Percentiles rank a stretch among this genome's conserved stretches.
Evolutionary conservation across 495 filamentous ascomycete genomes (phyloP).

Genomic region (Tuber microsphaerosporum): DNA sequence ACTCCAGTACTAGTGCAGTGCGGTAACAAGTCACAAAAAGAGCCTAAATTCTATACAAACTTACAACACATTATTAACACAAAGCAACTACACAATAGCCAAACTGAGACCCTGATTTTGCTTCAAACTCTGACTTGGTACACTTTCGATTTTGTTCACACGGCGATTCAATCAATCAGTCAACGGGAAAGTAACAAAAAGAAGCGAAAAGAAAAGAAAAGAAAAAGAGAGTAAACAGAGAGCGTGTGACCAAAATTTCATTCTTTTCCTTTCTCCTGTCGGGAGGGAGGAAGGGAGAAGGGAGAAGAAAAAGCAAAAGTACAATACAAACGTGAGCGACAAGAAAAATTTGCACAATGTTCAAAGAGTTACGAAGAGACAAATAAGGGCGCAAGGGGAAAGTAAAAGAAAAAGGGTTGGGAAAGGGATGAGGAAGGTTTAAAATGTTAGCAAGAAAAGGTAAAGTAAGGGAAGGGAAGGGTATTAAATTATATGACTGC

Average conservation of each 20-base stretch:
- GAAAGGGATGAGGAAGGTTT: background rate
- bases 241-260: conserved; percentile 1
- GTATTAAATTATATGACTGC: background rate
- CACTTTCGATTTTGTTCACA: background rate
- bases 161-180: background rate
- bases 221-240: conserved; percentile 29
- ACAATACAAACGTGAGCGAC: background rate
- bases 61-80: background rate
- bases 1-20: background rate
- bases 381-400: background rate
- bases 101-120: background rate
- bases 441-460: background rate
- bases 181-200: conserved; percentile 7
- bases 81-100: background rate
- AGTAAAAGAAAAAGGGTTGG: conserved; percentile 12
- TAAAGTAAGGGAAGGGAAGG: background rate
- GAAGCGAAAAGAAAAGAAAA: conserved; percentile 22
- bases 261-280: background rate
- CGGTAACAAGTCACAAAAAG: background rate
- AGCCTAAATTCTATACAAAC: background rate
- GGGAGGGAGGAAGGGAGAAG: background rate
- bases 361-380: background rate
- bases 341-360: background rate
- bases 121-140: background rate
- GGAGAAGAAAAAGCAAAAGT: background rate